phyloP scores from a whole-genome alignment of 176 grass and related monocot genomes.

The Miscanthus lutarioriparius region DNA sequence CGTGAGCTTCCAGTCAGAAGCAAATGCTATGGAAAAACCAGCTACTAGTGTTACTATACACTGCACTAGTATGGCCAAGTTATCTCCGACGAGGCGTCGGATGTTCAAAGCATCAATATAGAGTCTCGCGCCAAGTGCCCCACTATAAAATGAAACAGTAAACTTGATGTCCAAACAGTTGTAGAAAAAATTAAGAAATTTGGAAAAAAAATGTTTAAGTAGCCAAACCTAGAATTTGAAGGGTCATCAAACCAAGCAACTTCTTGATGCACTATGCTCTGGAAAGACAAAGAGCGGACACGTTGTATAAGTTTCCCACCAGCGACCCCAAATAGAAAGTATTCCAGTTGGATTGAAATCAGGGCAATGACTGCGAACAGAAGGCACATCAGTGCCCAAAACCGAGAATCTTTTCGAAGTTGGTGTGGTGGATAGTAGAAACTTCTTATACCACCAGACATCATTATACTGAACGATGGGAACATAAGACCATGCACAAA shows the following conservation, averaged over 20 bases:
- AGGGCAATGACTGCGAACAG: constrained; percentile 49
- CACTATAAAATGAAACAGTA: constrained; percentile 45
- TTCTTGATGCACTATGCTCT: constrained; percentile 73
- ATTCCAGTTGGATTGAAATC: constrained; percentile 61
- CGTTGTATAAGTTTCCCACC: constrained; percentile 77
- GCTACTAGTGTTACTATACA: constrained; percentile 38
- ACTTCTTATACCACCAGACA: constrained; percentile 65
- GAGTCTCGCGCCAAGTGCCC: constrained; percentile 59
- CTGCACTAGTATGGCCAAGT: constrained; percentile 64
- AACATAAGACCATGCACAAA: constrained; percentile 72
- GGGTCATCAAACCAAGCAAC: constrained; percentile 80
- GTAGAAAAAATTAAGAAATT: constrained; percentile 12
- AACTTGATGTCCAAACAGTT: constrained; percentile 23
- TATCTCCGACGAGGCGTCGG: constrained; percentile 60
- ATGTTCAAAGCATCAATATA: constrained; percentile 61
- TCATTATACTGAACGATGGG: constrained; percentile 63
- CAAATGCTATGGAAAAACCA: constrained; percentile 64
- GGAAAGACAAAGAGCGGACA: constrained; percentile 68
- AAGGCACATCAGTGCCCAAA: constrained; percentile 67
- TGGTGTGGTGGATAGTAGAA: constrained; percentile 62
- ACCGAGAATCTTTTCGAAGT: constrained; percentile 65
- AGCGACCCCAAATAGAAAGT: constrained; percentile 75
- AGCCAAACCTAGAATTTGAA: constrained; percentile 73
- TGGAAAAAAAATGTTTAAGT: not conserved
- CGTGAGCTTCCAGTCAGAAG: constrained; percentile 63